Conservation (phyloP, 768 basidiomycete species). For the Russula dissimulans region DNA sequence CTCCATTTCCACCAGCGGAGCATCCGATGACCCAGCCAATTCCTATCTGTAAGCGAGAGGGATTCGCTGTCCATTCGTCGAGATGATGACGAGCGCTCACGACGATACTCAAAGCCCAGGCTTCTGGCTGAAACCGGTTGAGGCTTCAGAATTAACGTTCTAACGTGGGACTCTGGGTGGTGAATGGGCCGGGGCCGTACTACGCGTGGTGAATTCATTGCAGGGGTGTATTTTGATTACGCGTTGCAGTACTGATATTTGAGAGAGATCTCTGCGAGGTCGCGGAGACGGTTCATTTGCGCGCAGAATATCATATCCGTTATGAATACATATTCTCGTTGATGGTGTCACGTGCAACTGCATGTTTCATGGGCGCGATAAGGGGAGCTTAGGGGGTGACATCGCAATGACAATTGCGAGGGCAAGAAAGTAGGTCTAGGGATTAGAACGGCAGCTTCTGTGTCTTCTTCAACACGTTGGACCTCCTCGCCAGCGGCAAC, state of each 20-base stretch:
- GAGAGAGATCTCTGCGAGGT: neutral
- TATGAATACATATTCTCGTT: neutral
- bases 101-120: neutral
- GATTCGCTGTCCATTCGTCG: neutral
- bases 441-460: conserved; percentile 19
- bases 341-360: neutral
- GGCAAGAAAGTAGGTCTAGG: neutral
- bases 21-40: neutral
- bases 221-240: neutral
- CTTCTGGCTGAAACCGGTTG: neutral
- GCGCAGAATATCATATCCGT: conserved; percentile 5
- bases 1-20: conserved; percentile 4
- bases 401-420: neutral
- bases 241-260: neutral
- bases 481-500: conserved; percentile 13
- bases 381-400: neutral
- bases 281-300: neutral
- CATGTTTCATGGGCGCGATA: neutral
- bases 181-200: neutral
- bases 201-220: neutral
- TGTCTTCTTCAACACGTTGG: conserved; percentile 15
- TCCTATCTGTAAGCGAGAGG: neutral
- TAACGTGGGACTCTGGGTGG: neutral
- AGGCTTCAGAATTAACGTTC: neutral
- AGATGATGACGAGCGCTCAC: neutral